Base-by-base conservation (phyloP, 2,329 filamentous ascomycete species). In the Colletotrichum musicola region DNA sequence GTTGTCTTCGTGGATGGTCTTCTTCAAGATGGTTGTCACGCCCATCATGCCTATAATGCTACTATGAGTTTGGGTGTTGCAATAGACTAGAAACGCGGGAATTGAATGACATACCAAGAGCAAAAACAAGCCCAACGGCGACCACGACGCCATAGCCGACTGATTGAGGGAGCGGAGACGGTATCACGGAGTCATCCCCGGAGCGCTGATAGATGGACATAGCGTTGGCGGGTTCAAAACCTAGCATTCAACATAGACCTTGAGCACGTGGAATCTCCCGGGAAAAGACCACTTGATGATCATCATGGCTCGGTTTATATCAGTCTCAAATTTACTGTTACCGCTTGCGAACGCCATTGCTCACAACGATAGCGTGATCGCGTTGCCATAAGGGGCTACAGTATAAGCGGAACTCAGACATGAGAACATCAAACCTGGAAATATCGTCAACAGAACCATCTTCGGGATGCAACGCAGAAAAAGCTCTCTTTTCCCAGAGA, bases 1-100 rank as follows among this genome's bases (percentile, higher is more conserved):
- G 62, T 86, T 87, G 55, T 87, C 84, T 68, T 87, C 85, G 1
- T 83, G 83, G 0, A 82, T 78, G 0, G 84, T 85, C 42, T 76
- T 81, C 69, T 85, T 86, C n/a, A 86, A 71, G 2, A 84, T 62
- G 7, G 77, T 79, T 0, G 83, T 85, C 1, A 84, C 75, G 1
- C 82, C 74, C 68, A 85, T 83, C 83, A 86, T 85, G 22, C 79
- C 78, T 22, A 78, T 73, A 0, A 78, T 77, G 42, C 42, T n/a
- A 46, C 42, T 3, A 18, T 46, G 7, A 46, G 42, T 1, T 46
- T 13, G 0, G 3, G n/a, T 60, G 57, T 42, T 27, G 13, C 6
- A 10, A 35, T 10, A 60, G n/a, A 50, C 25, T 25, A 35, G 40
- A 60, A 35, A 35, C 30, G 30, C 30, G 30, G 30, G 7, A 10